These are phyloP conservation scores for Sclerotinia trifoliorum DNA, from an alignment of 2,329 filamentous ascomycete genomes.

Conservation along the genomic window DNA sequence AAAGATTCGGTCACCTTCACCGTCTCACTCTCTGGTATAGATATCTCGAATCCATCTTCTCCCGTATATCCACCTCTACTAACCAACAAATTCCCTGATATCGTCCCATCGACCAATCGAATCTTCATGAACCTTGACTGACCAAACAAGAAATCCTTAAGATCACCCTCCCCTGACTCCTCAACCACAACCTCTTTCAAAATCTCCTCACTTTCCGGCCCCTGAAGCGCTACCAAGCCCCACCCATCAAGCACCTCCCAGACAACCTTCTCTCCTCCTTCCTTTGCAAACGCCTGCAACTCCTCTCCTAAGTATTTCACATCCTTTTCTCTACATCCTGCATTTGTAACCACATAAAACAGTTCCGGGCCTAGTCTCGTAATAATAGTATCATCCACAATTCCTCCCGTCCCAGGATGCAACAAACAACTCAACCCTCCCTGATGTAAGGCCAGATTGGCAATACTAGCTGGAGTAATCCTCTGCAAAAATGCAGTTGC, in stretches of 20 bases:
- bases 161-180: slow-evolving; percentile 45
- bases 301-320: slow-evolving; percentile 71
- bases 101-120: slow-evolving; percentile 53
- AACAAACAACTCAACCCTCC: slow-evolving; percentile 85
- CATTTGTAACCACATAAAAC: slow-evolving; percentile 96
- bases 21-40: slow-evolving; percentile 67
- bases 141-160: slow-evolving; percentile 79
- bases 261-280: slow-evolving; percentile 55
- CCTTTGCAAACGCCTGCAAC: slow-evolving; percentile 58
- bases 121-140: slow-evolving; percentile 66
- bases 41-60: slow-evolving; percentile 97
- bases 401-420: slow-evolving; percentile 77
- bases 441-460: slow-evolving; percentile 61
- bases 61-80: slow-evolving; percentile 93
- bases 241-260: slow-evolving; percentile 71
- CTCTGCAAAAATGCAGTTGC: slow-evolving; percentile 79
- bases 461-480: slow-evolving; percentile 75
- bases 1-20: slow-evolving; percentile 63
- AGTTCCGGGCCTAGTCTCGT: slow-evolving; percentile 70
- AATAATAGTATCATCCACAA: slow-evolving; percentile 92
- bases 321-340: slow-evolving; percentile 87
- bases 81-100: slow-evolving; percentile 62
- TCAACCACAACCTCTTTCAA: slow-evolving; percentile 62
- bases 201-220: slow-evolving; percentile 70
- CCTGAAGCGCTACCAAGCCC: slow-evolving; percentile 86